Evolutionary conservation across 2,329 filamentous ascomycete genomes (phyloP), one percentile per base, ranked within the genome.

Genomic region (Hymenoscyphus repandus): DNA sequence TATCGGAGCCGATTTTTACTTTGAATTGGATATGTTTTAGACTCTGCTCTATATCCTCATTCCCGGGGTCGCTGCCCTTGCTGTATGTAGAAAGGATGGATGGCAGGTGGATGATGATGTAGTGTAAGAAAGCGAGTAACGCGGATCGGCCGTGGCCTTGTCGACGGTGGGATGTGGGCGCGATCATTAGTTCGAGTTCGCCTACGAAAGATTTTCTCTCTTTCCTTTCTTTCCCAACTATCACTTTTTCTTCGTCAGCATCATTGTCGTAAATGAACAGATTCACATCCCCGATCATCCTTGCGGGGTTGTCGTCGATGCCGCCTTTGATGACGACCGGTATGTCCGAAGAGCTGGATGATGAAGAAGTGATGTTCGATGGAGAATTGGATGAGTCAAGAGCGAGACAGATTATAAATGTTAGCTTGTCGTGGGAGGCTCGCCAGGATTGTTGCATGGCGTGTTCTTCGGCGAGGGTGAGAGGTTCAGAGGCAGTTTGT

Each of bases 401-500:
- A 33, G 53, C 56, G 27, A 58, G 50, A 64, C 90, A 96, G 48
- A 88, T 70, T 66, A 97, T 96, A 61, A 96, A 97, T 0, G 92
- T 97, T 54, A 97, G 69, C 71, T 97, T 97, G 70, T 97, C 91
- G 22, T 72, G 69, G 38, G 93, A 88, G 17, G 72, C 72, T 34
- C 90, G 83, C 92, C 92, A 97, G 57, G 83, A 89, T n/a, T 72
- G 71, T 68, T 96, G 92, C 83, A 96, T 97, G 45, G 82, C 79
- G 68, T 93, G 90, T 73, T 97, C 92, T 65, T 96, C 86, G 1
- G 81, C 74, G 0, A 96, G 74, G 0, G 79, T 83, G 45, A 97
- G 77, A 0, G 85, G 88, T 56, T 96, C 90, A 0, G 91, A 96
- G 1, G 92, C 90, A 0, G 92, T 97, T 48, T 87, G 85, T 69